Evolutionary conservation across 2,329 filamentous ascomycete species (phyloP).

Genomic region (Cladophialophora psammophila): DNA sequence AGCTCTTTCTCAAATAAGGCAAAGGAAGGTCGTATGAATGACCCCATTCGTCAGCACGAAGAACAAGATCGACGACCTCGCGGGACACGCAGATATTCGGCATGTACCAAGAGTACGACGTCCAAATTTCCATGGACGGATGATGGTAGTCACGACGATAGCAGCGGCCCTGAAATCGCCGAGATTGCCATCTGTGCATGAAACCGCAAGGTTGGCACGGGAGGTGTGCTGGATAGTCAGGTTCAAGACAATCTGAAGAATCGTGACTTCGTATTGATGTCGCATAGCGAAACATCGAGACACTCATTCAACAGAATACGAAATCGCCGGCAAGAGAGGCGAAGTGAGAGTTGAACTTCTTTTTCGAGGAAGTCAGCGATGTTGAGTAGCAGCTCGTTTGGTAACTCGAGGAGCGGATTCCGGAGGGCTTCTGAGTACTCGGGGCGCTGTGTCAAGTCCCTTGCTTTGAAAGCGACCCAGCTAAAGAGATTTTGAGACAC

Average conservation of each 20-base stretch:
- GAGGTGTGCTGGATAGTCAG: slow-evolving; percentile 13
- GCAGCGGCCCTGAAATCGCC: slow-evolving; percentile 7
- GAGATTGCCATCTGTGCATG: slow-evolving; percentile 16
- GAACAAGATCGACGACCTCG: slow-evolving; percentile 6
- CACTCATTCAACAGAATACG: not conserved
- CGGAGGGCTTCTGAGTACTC: no score
- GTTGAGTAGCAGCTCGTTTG: slow-evolving; percentile 13
- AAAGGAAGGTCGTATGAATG: slow-evolving; percentile 9
- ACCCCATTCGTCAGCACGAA: slow-evolving; percentile 15
- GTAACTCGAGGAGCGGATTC: slow-evolving; percentile 12
- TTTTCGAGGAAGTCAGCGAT: slow-evolving; percentile 7
- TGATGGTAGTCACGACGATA: slow-evolving; percentile 5
- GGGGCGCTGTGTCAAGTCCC: no score
- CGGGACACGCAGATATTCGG: slow-evolving; percentile 7
- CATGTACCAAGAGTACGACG: slow-evolving; percentile 8
- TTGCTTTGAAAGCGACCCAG: no score
- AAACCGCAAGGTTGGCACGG: slow-evolving; percentile 13
- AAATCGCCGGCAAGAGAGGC: slow-evolving; percentile 9
- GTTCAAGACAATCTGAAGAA: slow-evolving; percentile 14
- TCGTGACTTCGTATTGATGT: slow-evolving; percentile 9
- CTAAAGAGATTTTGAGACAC: no score
- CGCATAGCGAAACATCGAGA: slow-evolving; percentile 7
- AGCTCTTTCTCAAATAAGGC: slow-evolving; percentile 11
- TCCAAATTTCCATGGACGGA: slow-evolving; percentile 8
- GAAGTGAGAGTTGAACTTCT: slow-evolving; percentile 17